phyloP scores from a whole-genome alignment of 352 stramenopile genomes.

The Pythium angustatum region DNA sequence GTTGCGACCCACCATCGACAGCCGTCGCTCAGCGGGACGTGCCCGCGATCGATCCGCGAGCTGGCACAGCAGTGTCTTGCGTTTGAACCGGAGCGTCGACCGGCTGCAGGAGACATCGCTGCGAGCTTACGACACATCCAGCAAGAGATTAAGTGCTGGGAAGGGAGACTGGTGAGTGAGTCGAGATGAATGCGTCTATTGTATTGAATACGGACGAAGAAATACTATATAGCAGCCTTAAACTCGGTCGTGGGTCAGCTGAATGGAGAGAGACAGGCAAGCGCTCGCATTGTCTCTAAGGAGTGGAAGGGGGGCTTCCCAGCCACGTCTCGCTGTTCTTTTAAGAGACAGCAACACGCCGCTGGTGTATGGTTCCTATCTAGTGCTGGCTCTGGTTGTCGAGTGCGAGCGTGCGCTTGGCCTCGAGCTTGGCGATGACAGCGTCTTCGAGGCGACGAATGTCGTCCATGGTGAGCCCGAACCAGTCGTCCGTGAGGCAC shows the following conservation, averaged over 20 bases:
- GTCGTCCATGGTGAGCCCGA: constrained; percentile 80
- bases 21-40: constrained; percentile 9
- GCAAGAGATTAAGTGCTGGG: background rate
- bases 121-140: background rate
- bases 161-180: background rate
- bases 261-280: background rate
- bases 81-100: background rate
- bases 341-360: no score
- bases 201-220: background rate
- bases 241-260: background rate
- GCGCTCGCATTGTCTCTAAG: background rate
- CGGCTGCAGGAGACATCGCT: background rate
- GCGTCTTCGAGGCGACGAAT: constrained; percentile 79
- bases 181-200: background rate
- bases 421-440: constrained; percentile 74
- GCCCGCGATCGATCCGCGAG: no score
- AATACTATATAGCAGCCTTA: constrained; percentile 1
- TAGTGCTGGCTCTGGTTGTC: constrained; percentile 41
- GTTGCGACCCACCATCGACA: background rate
- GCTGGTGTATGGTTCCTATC: no score
- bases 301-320: no score
- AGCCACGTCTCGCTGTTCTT: no score
- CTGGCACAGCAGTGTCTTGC: no score
- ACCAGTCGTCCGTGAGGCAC: constrained; percentile 83
- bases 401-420: constrained; percentile 55